These are phyloP conservation scores for Leishmania arabica DNA, from an alignment of 208 protist species.

Conservation along the genomic window DNA sequence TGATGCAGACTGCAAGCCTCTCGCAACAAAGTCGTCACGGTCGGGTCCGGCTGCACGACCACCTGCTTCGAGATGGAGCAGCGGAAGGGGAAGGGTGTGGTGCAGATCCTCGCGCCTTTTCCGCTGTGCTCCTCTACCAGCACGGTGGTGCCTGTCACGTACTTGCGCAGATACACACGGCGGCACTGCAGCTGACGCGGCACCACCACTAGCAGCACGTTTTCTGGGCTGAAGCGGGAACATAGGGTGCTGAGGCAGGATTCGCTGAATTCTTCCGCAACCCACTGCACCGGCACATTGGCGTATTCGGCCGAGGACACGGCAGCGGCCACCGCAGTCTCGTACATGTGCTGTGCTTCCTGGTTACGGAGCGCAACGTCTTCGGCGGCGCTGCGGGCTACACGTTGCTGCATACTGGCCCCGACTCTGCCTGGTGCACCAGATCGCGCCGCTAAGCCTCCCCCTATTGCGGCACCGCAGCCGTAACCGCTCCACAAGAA, in stretches of 20 bases:
- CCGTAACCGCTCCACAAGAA: constrained; percentile 46
- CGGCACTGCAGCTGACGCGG: constrained; percentile 62
- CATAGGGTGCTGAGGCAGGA: constrained; percentile 20
- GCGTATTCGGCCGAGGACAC: constrained; percentile 45
- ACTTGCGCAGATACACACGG: constrained; percentile 55
- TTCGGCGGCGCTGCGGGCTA: background rate
- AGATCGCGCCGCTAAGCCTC: constrained; percentile 1
- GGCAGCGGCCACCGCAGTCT: constrained; percentile 50
- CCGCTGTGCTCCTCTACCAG: constrained; percentile 53
- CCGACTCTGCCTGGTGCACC: background rate
- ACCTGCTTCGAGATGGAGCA: constrained; percentile 34
- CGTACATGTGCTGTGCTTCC: constrained; percentile 38
- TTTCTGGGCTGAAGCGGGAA: constrained; percentile 66
- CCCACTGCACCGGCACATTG: constrained; percentile 75
- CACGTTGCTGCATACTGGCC: background rate
- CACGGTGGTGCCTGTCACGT: constrained; percentile 54
- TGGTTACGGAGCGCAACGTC: constrained; percentile 3
- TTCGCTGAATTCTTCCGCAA: constrained; percentile 62
- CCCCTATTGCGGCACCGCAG: background rate
- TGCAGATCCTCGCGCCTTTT: constrained; percentile 30
- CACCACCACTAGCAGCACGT: constrained; percentile 61
- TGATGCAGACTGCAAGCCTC: constrained; percentile 49
- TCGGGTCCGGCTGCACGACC: constrained; percentile 41
- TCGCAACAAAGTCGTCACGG: constrained; percentile 43
- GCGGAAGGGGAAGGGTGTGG: constrained; percentile 51